These are phyloP conservation scores for Phytophthora colocasiae DNA, from an alignment of 352 stramenopile genomes.

Conservation along the genomic window DNA sequence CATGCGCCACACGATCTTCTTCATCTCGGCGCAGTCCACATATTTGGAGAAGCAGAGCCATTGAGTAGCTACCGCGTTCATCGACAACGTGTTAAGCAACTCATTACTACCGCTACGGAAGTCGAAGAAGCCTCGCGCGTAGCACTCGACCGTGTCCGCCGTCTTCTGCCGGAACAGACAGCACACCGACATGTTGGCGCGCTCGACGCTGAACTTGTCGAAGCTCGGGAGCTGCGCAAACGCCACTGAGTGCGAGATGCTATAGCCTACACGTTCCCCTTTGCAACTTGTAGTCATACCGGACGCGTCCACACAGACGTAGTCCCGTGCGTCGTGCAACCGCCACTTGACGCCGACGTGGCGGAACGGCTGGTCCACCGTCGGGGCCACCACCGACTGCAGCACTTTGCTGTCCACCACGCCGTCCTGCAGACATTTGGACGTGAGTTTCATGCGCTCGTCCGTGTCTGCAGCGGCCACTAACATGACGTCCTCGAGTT, in stretches of 20 bases:
- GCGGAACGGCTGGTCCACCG: slow-evolving; percentile 53
- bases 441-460: slow-evolving; percentile 61
- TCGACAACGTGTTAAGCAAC: slow-evolving; percentile 46
- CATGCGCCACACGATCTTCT: slow-evolving; percentile 68
- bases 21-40: slow-evolving; percentile 62
- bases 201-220: slow-evolving; percentile 66
- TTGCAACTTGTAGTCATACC: slow-evolving; percentile 24
- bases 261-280: slow-evolving; percentile 39
- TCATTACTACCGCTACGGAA: slow-evolving; percentile 46
- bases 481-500: slow-evolving; percentile 41
- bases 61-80: slow-evolving; percentile 54
- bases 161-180: slow-evolving; percentile 54
- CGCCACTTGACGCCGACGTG: slow-evolving; percentile 69
- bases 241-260: slow-evolving; percentile 44
- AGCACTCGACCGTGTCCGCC: slow-evolving; percentile 51
- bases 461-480: slow-evolving; percentile 33
- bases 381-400: slow-evolving; percentile 52
- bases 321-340: slow-evolving; percentile 55
- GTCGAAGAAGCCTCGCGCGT: slow-evolving; percentile 55
- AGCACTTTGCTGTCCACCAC: slow-evolving; percentile 62
- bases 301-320: slow-evolving; percentile 51
- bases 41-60: slow-evolving; percentile 44
- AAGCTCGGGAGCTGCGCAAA: slow-evolving; percentile 56
- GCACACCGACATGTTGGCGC: slow-evolving; percentile 62
- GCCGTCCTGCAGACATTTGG: slow-evolving; percentile 47